Conservation (phyloP, 345 rosid genomes). For the Erysimum cheiranthoides region DNA sequence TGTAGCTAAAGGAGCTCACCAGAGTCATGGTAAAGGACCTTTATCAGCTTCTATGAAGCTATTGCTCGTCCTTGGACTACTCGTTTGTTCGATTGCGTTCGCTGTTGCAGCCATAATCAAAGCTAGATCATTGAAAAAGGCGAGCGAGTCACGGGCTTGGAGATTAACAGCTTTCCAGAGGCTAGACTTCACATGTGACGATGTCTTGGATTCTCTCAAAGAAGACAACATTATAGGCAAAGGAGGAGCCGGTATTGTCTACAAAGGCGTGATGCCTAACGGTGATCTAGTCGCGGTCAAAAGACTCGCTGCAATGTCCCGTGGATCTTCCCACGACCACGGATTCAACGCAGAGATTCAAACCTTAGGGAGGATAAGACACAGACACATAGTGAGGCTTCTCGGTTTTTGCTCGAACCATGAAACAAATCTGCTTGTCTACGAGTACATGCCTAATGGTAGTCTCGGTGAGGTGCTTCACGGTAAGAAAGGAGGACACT, state of each 20-base stretch:
- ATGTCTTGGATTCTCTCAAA: constrained; percentile 78
- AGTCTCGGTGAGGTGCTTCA: constrained; percentile 91
- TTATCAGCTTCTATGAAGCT: constrained; percentile 86
- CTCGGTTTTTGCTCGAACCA: constrained; percentile 91
- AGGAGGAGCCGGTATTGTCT: constrained; percentile 95
- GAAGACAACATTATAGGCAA: constrained; percentile 94
- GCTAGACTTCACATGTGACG: constrained; percentile 82
- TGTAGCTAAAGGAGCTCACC: constrained; percentile 57
- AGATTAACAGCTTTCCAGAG: constrained; percentile 96
- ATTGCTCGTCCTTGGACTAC: constrained; percentile 77
- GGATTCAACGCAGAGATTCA: constrained; percentile 98
- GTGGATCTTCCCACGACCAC: constrained; percentile 94
- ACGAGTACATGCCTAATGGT: constrained; percentile 92
- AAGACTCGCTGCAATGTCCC: constrained; percentile 74
- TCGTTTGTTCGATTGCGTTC: constrained; percentile 80
- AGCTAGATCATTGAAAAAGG: constrained; percentile 81
- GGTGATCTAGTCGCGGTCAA: constrained; percentile 87
- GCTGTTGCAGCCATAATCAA: constrained; percentile 86
- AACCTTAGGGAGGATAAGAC: constrained; percentile 86
- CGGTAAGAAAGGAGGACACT: constrained; percentile 91
- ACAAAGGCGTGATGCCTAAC: constrained; percentile 77
- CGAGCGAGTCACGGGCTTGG: constrained; percentile 87
- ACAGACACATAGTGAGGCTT: constrained; percentile 81
- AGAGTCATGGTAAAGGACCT: constrained; percentile 62
- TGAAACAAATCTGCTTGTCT: constrained; percentile 86